Conservation (phyloP, 768 basidiomycete species). For the Tephrocybe sp. region DNA sequence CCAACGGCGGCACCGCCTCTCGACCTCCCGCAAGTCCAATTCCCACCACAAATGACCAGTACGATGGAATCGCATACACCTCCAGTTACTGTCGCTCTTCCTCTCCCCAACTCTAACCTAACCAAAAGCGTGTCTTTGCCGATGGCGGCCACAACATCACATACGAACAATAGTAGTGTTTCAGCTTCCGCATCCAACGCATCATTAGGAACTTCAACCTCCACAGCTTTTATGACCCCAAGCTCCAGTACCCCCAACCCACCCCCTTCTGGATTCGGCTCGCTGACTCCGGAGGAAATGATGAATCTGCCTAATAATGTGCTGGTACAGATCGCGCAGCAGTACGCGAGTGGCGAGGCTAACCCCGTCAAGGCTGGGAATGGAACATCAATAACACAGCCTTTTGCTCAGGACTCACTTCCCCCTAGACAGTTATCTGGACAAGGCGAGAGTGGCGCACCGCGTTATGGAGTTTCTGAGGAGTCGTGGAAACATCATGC, state of each 20-base stretch:
- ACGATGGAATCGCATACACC: conserved; percentile 31
- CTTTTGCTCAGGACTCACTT: conserved; percentile 40
- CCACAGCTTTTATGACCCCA: conserved; percentile 51
- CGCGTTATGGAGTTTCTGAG: conserved; percentile 60
- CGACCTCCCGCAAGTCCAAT: conserved; percentile 47
- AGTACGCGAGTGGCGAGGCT: conserved; percentile 37
- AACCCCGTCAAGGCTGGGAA: conserved; percentile 22
- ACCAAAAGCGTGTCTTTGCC: conserved; percentile 70
- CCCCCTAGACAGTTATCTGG: conserved; percentile 28
- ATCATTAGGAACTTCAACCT: conserved; percentile 49
- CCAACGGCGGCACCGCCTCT: conserved; percentile 37
- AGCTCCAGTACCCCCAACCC: conserved; percentile 44
- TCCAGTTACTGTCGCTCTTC: conserved; percentile 46
- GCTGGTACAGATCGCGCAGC: conserved; percentile 47
- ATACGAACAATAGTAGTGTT: conserved; percentile 31
- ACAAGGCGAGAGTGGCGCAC: conserved; percentile 35
- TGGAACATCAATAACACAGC: conserved; percentile 32
- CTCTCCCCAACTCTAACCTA: conserved; percentile 41
- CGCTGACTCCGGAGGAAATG: conserved; percentile 52
- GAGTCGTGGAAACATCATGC: conserved; percentile 85
- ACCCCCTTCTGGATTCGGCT: conserved; percentile 48
- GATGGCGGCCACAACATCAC: conserved; percentile 49
- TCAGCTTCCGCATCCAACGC: conserved; percentile 43
- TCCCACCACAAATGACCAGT: conserved; percentile 28
- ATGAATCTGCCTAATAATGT: conserved; percentile 43